Base-by-base conservation (phyloP, 2,329 filamentous ascomycete species). In the Fusarium poae region DNA sequence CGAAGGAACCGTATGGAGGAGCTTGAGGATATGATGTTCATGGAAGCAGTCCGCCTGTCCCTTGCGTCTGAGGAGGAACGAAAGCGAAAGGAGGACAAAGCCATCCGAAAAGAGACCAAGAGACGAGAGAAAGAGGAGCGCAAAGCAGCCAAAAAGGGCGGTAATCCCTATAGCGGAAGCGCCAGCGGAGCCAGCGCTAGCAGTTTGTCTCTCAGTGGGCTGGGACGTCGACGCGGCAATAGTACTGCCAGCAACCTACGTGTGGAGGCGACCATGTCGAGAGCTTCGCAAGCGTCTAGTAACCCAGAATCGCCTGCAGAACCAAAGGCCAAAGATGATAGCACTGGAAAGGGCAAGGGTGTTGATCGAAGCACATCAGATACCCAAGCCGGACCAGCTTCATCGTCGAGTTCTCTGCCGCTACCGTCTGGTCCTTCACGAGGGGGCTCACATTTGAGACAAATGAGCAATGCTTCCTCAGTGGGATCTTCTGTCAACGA, bases 1-100 rank as follows among this genome's bases (percentile, higher is more conserved):
- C 74, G 83, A 61, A 79, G 84, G 45, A 77, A 76, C 57, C 86
- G 93, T 30, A 88, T 97, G 76, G 93, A 97, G 23, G 94, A 98
- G 72, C 85, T 98, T 0, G 96, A 99, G 77, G 95, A 97, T 49
- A 92, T 99, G 83, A 99, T 99, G 96, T 94, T 98, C 84, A 93
- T 96, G 85, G 96, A 99, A 78, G 96, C 96, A 1, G 97, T 99
- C 48, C 86, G 96, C 39, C 79, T 97, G 30, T 97, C 94, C 48
- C 83, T 99, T n/a, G 94, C 92, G 0, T 91, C 93, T 2, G 96
- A 99, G 77, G 95, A 98, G 74, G 95, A 98, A 42, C 88, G 95
- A n/a, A 92, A 93, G 71, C 91, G 88, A 46, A 96, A 93, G 76
- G 91, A 95, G 62, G 80, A 80, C 40, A 82, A 82, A 68, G 75